Evolutionary conservation across 1,284 basidiomycete species (phyloP).

Genomic region (Puccinia polysora): DNA sequence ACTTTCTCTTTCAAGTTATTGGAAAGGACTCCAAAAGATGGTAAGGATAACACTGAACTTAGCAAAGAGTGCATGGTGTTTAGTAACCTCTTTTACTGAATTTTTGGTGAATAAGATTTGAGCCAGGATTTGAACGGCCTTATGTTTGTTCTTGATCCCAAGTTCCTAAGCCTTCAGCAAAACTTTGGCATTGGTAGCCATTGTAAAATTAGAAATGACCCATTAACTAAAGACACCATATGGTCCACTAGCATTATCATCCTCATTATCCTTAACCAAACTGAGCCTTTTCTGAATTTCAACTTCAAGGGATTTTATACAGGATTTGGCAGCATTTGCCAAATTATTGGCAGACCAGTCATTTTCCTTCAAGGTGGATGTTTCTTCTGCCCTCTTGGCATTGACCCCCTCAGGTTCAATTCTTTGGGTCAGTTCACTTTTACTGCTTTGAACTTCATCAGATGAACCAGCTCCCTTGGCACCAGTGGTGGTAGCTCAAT

Average conservation of each 20-base stretch:
- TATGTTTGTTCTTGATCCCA: slow-evolving; percentile 94
- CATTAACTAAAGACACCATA: slow-evolving; percentile 78
- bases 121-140: slow-evolving; percentile 75
- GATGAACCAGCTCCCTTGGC: slow-evolving; percentile 43
- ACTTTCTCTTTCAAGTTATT: neutral
- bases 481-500: slow-evolving; percentile 44
- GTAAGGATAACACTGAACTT: slow-evolving; percentile 62
- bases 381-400: slow-evolving; percentile 59
- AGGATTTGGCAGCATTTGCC: slow-evolving; percentile 81
- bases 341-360: slow-evolving; percentile 89
- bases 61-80: slow-evolving; percentile 69
- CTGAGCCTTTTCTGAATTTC: slow-evolving; percentile 60
- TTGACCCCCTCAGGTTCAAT: slow-evolving; percentile 55
- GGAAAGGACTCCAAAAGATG: neutral
- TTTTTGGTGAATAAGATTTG: slow-evolving; percentile 81
- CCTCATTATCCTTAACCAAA: slow-evolving; percentile 63
- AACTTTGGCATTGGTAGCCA: slow-evolving; percentile 61
- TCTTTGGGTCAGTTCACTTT: slow-evolving; percentile 57
- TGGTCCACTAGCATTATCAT: slow-evolving; percentile 76
- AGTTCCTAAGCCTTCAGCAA: slow-evolving; percentile 86
- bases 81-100: slow-evolving; percentile 67
- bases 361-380: slow-evolving; percentile 50
- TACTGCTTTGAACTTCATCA: slow-evolving; percentile 51
- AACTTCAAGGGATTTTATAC: slow-evolving; percentile 71
- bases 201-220: slow-evolving; percentile 72